Percentiles rank a stretch among this genome's conserved stretches.
These are phyloP conservation scores for Leccinum variicolor DNA, from an alignment of 768 basidiomycete species.

Conservation along the genomic window DNA sequence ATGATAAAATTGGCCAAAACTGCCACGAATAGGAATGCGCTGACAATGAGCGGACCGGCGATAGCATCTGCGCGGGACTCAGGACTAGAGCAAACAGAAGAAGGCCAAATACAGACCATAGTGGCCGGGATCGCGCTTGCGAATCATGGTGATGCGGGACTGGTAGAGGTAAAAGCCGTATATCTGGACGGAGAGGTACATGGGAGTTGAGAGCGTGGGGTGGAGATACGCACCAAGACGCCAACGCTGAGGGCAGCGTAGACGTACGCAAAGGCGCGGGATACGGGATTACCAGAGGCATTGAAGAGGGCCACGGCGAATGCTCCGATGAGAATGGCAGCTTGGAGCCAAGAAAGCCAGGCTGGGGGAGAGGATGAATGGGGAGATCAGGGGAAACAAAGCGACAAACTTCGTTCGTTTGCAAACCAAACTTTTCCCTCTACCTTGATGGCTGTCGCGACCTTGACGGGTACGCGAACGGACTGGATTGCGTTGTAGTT, in stretches of 20 bases:
- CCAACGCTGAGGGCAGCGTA: conserved; percentile 80
- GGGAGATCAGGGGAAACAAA: background rate
- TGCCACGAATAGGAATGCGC: conserved; percentile 79
- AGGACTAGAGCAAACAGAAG: background rate
- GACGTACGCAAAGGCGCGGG: conserved; percentile 72
- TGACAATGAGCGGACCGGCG: conserved; percentile 79
- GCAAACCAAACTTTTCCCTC: conserved; percentile 98
- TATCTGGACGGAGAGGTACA: conserved; percentile 40
- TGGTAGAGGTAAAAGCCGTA: conserved; percentile 90
- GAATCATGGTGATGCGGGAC: conserved; percentile 86
- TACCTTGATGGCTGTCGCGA: conserved; percentile 77
- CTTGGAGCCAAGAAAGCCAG: conserved; percentile 91
- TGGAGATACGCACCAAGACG: conserved; percentile 45
- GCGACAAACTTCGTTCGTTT: conserved; percentile 77
- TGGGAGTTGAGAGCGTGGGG: background rate
- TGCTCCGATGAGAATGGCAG: conserved; percentile 78
- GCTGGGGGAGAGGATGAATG: conserved; percentile 42
- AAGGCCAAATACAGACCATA: conserved; percentile 59
- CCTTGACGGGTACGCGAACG: conserved; percentile 78
- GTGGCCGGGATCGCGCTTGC: conserved; percentile 80
- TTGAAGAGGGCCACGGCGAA: conserved; percentile 89
- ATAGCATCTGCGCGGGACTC: conserved; percentile 58
- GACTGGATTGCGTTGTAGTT: conserved; percentile 76
- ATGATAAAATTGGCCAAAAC: conserved; percentile 86
- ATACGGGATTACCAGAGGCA: conserved; percentile 61